phyloP scores from a whole-genome alignment of 1,139 yeast species.

The Suhomyces chickasaworum region DNA sequence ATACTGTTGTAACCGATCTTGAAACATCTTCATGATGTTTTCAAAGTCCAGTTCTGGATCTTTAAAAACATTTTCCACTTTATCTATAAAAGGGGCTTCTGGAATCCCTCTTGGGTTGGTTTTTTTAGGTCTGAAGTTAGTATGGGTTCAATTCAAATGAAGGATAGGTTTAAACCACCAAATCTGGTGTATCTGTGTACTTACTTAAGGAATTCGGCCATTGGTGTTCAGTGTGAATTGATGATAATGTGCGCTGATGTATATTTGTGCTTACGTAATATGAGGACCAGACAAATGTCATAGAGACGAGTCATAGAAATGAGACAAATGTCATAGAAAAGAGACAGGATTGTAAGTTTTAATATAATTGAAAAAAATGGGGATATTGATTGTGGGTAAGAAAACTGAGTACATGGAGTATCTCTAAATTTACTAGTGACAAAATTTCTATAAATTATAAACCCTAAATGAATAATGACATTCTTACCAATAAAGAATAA shows the following conservation, averaged over 20 bases:
- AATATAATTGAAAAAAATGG: too few species aligned
- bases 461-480: too few species aligned
- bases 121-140: conserved; percentile 50
- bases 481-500: too few species aligned
- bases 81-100: conserved; percentile 90
- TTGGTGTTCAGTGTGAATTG: conserved; percentile 3
- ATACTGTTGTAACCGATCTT: conserved; percentile 79
- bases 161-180: too few species aligned
- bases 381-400: too few species aligned
- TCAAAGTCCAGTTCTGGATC: conserved; percentile 71
- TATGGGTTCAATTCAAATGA: not conserved
- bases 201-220: conserved; percentile 22
- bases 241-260: not conserved
- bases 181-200: conserved; percentile 4
- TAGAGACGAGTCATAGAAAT: too few species aligned
- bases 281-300: too few species aligned
- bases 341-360: too few species aligned
- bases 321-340: too few species aligned
- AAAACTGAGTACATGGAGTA: too few species aligned
- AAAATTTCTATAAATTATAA: too few species aligned
- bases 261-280: not conserved
- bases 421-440: too few species aligned
- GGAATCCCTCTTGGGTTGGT: conserved; percentile 94
- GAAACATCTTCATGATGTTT: conserved; percentile 64
- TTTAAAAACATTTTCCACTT: conserved; percentile 73